phyloP scores from a whole-genome alignment of 768 basidiomycete species.

The Agaricus sinodeliciosus region DNA sequence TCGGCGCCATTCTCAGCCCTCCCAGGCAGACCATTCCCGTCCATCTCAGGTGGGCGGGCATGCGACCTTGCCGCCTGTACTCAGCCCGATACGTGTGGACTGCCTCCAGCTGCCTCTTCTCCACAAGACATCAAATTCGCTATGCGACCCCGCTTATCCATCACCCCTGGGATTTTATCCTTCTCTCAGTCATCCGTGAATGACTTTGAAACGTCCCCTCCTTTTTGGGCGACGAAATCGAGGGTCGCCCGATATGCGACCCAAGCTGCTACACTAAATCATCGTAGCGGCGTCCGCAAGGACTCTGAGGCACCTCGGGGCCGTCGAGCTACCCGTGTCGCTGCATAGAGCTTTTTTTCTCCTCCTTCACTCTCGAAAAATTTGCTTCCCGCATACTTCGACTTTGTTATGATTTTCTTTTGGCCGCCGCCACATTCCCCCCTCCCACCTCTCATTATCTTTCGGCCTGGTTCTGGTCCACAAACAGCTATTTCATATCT shows the following conservation, averaged over 20 bases:
- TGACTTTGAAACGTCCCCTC: conserved; percentile 1
- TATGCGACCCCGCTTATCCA: conserved; percentile 4
- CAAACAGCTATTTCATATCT: conserved; percentile 1
- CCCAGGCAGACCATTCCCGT: conserved; percentile 9
- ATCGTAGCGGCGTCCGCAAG: conserved; percentile 6
- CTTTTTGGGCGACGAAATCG: conserved; percentile 6
- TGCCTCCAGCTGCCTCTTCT: neutral
- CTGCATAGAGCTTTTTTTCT: neutral
- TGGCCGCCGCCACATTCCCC: neutral
- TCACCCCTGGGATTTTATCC: neutral
- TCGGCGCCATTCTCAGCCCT: conserved; percentile 30
- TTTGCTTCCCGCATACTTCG: neutral
- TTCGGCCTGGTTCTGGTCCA: neutral
- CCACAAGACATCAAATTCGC: neutral
- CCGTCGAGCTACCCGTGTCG: conserved; percentile 4
- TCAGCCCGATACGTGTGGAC: neutral
- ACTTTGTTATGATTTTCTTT: neutral
- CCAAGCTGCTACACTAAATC: neutral
- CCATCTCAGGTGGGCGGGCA: conserved; percentile 7
- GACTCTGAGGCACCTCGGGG: conserved; percentile 3
- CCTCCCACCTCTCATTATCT: neutral
- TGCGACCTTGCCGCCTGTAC: conserved; percentile 10
- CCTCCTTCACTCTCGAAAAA: neutral
- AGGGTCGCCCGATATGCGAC: conserved; percentile 5
- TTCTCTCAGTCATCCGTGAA: conserved; percentile 6